Evolutionary conservation across 2,329 filamentous ascomycete species (phyloP).

Genomic region (Ceratocystis lukuohia): DNA sequence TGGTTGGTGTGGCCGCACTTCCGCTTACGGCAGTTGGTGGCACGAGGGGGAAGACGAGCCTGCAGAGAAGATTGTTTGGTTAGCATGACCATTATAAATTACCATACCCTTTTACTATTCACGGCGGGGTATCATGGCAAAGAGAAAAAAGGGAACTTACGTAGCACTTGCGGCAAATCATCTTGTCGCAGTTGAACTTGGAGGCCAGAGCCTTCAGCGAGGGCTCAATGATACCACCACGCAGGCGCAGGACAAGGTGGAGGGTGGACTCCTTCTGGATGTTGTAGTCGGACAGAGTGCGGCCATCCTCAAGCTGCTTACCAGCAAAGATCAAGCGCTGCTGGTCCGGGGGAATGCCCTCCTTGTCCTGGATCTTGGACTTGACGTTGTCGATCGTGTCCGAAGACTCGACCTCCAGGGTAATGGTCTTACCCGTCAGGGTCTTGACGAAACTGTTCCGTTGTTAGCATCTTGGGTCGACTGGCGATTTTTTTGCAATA

Average conservation of each 20-base stretch:
- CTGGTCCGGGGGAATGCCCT: slow-evolving; percentile 95
- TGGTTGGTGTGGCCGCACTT: slow-evolving; percentile 99
- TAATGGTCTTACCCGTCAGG: slow-evolving; percentile 99
- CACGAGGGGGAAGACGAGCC: slow-evolving; percentile 86
- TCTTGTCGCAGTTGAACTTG: slow-evolving; percentile 99
- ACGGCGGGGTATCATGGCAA: background rate
- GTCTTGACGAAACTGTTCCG: slow-evolving; percentile 91
- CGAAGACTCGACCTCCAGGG: slow-evolving; percentile 96
- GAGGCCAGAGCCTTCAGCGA: slow-evolving; percentile 95
- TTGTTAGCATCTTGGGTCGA: slow-evolving; percentile 21
- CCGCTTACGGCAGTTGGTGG: slow-evolving; percentile 99
- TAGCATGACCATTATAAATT: background rate
- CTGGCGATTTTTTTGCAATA: slow-evolving; percentile 10
- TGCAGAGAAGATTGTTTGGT: slow-evolving; percentile 22
- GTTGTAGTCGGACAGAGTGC: slow-evolving; percentile 95
- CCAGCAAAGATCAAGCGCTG: slow-evolving; percentile 98
- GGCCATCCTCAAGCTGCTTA: slow-evolving; percentile 98
- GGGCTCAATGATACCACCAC: slow-evolving; percentile 98
- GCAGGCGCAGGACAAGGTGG: slow-evolving; percentile 94
- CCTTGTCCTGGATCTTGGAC: slow-evolving; percentile 99
- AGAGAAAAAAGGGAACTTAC: slow-evolving; percentile 42
- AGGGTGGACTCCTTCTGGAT: slow-evolving; percentile 99
- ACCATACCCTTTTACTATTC: no score
- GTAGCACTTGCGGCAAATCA: slow-evolving; percentile 99
- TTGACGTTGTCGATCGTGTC: slow-evolving; percentile 99